phyloP scores from a whole-genome alignment of 306 rosid species.

The Begonia fuchsioides region DNA sequence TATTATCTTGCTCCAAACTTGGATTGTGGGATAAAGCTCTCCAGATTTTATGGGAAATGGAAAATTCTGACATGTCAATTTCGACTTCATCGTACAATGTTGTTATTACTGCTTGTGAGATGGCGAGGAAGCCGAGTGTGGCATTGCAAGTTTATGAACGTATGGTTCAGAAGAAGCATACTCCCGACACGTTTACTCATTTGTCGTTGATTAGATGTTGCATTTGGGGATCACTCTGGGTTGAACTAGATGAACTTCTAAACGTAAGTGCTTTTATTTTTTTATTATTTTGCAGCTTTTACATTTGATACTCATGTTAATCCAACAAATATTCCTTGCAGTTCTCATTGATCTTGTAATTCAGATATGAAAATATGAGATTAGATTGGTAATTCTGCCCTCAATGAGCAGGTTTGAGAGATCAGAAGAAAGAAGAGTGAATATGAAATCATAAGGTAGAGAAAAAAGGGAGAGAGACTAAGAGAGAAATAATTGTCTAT shows the following conservation, averaged over 20 bases:
- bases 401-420: too few relatives aligned
- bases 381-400: too few relatives aligned
- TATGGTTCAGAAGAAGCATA: conserved; percentile 58
- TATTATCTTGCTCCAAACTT: conserved; percentile 72
- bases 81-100: conserved; percentile 56
- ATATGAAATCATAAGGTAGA: too few relatives aligned
- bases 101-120: conserved; percentile 62
- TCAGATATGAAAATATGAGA: too few relatives aligned
- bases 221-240: conserved; percentile 60
- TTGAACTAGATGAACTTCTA: conserved; percentile 54
- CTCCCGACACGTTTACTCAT: conserved; percentile 52
- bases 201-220: conserved; percentile 55
- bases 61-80: conserved; percentile 34
- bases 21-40: conserved; percentile 61
- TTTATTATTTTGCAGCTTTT: not conserved
- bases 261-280: conserved; percentile 27
- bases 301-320: not conserved
- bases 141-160: conserved; percentile 81
- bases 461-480: too few relatives aligned
- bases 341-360: not conserved
- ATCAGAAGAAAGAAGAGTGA: too few relatives aligned
- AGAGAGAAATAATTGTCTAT: too few relatives aligned
- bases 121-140: conserved; percentile 50
- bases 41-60: conserved; percentile 77
- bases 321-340: not conserved